Base-by-base conservation (phyloP, 2,329 filamentous ascomycete genomes). In the Aspergillus candidus region DNA sequence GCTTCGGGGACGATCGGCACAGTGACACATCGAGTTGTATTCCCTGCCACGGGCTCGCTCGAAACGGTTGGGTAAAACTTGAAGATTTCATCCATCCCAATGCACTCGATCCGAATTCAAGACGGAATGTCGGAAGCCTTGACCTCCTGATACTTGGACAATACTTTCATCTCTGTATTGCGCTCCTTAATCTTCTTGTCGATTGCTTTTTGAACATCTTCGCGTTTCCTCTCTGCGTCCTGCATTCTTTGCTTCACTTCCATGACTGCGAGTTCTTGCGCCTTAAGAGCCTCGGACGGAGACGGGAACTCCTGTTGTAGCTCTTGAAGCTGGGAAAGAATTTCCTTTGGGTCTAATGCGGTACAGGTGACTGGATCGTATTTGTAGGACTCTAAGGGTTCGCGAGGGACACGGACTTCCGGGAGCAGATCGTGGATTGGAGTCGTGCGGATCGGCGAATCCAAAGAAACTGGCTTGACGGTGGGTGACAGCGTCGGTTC, bases 121-220 rank as follows among this genome's bases (percentile, higher is more conserved):
- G 58, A 53, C 13, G 58, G 50, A 36, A 62, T 53, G 17, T 59
- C 56, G 5, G 60, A 58, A 6, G 54, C 56, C 46, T 66, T 68
- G 31, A 62, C 64, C 46, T 66, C 61, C 44, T 68, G 67, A 35
- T 63, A 69, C 41, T 70, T 71, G 37, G 63, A 64, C 2, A 70
- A 52, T 3, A 71, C 61, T 42, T 66, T 70, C 55, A 69, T 58
- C 50, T 71, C 68, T 4, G 59, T 68, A 41, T 70, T 64, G 30
- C 66, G 56, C 45, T 71, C 67, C 45, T 68, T 68, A 11, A 60
- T 58, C 49, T 71, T 71, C 51, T 69, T 68, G 42, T 71, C 66
- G 51, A 70, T 64, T 3, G 60, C 58, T 38, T 59, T 66, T 44
- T 69, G 67, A 1, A 70, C 55, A 37, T 66, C 57, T 32, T 66